These are phyloP conservation scores for Thyridium curvatum DNA, from an alignment of 2,329 filamentous ascomycete species.

Conservation along the genomic window DNA sequence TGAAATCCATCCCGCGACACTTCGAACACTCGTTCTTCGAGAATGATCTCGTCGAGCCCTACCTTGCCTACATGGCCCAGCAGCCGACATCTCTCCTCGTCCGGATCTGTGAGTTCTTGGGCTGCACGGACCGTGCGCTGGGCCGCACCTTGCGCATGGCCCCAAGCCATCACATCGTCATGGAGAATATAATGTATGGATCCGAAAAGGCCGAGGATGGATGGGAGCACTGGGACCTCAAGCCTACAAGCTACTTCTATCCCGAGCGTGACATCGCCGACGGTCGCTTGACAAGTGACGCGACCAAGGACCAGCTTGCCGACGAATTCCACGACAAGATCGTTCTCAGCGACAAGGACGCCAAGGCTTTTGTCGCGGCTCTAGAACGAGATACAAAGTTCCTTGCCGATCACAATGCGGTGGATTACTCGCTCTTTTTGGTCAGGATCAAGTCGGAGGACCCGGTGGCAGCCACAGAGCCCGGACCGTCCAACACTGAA, in stretches of 20 bases:
- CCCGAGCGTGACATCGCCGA: constrained; percentile 66
- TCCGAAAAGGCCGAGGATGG: constrained; percentile 35
- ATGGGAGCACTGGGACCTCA: constrained; percentile 71
- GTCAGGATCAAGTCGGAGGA: constrained; percentile 33
- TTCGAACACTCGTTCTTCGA: constrained; percentile 69
- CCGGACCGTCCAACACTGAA: constrained; percentile 12
- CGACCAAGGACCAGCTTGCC: constrained; percentile 58
- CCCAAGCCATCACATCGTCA: constrained; percentile 68
- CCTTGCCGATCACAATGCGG: constrained; percentile 55
- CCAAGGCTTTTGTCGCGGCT: constrained; percentile 46
- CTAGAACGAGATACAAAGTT: constrained; percentile 58
- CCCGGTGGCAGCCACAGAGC: constrained; percentile 5
- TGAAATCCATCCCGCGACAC: constrained; percentile 64
- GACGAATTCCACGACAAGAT: constrained; percentile 65
- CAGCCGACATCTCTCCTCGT: constrained; percentile 58
- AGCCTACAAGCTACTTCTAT: constrained; percentile 70
- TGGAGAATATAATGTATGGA: constrained; percentile 69
- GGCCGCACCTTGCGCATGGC: constrained; percentile 54
- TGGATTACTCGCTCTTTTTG: constrained; percentile 72
- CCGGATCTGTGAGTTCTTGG: constrained; percentile 65
- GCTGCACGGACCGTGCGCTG: constrained; percentile 46
- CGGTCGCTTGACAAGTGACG: constrained; percentile 55
- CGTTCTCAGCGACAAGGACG: constrained; percentile 45
- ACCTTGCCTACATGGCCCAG: constrained; percentile 55
- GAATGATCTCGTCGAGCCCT: constrained; percentile 58